phyloP scores from a whole-genome alignment of 495 filamentous ascomycete species.

The Tetracladium setigerum region DNA sequence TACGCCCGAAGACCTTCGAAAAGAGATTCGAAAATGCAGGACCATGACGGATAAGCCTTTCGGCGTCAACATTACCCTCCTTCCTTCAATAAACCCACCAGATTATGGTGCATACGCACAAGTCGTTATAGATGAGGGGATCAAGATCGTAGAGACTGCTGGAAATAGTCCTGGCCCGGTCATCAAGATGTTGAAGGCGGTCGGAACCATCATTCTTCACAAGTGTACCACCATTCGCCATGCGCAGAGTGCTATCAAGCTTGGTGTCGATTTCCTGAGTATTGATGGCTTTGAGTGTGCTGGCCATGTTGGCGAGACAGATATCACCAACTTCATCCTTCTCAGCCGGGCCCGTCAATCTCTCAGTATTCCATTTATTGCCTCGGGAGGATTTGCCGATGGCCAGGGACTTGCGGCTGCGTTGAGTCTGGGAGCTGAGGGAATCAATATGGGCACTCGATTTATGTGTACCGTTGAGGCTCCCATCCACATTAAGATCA shows the following conservation, averaged over 20 bases:
- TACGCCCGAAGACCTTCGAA: slow-evolving; percentile 83
- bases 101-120: slow-evolving; percentile 90
- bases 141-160: slow-evolving; percentile 93
- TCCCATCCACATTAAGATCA: slow-evolving; percentile 89
- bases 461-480: slow-evolving; percentile 93
- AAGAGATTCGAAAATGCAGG: slow-evolving; percentile 83
- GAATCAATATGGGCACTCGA: slow-evolving; percentile 93
- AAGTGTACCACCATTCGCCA: slow-evolving; percentile 98
- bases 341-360: slow-evolving; percentile 78
- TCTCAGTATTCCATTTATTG: slow-evolving; percentile 85
- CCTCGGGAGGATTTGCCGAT: slow-evolving; percentile 91
- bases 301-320: slow-evolving; percentile 89
- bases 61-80: slow-evolving; percentile 91
- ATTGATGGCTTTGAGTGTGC: slow-evolving; percentile 99
- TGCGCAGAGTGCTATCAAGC: slow-evolving; percentile 83
- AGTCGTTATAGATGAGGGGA: slow-evolving; percentile 86
- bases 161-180: slow-evolving; percentile 91
- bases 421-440: slow-evolving; percentile 83
- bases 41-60: slow-evolving; percentile 85
- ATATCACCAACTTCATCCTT: slow-evolving; percentile 97
- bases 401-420: slow-evolving; percentile 91
- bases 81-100: slow-evolving; percentile 81
- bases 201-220: slow-evolving; percentile 73
- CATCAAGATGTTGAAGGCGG: slow-evolving; percentile 80
- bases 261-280: slow-evolving; percentile 91